Percentiles rank a stretch among this genome's conserved stretches.
Evolutionary conservation across 2,329 filamentous ascomycete genomes (phyloP).

Genomic region (Calonectria montana): DNA sequence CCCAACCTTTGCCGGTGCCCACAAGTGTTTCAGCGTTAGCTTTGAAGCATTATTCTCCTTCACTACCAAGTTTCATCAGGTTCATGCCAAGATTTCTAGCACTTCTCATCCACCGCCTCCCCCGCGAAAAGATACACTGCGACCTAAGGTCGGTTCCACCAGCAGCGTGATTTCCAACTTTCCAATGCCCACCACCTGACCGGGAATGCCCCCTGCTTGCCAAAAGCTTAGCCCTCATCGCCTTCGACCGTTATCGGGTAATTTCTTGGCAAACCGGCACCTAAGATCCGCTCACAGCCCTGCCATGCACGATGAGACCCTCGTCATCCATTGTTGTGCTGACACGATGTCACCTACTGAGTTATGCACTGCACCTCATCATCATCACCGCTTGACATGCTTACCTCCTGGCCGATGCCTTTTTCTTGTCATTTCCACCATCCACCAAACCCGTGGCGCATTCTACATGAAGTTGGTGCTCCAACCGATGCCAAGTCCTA

Average conservation of each 20-base stretch:
- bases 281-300: background rate
- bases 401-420: background rate
- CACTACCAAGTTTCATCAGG: slow-evolving; percentile 21
- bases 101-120: background rate
- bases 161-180: slow-evolving; percentile 1
- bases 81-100: slow-evolving; percentile 20
- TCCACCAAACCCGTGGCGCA: too few species aligned
- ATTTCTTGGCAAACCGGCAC: slow-evolving; percentile 16
- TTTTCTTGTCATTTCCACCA: background rate
- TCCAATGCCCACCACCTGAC: background rate
- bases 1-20: background rate
- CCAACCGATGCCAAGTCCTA: background rate
- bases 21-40: background rate
- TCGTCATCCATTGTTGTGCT: background rate
- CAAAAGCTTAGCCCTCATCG: background rate
- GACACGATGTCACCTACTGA: background rate
- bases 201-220: background rate
- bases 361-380: background rate
- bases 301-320: background rate
- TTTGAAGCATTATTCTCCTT: background rate
- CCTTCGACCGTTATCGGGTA: background rate
- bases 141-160: background rate
- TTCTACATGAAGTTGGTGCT: background rate
- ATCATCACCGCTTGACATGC: background rate
- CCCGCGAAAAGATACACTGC: background rate